Percentiles rank a stretch among this genome's conserved stretches.
These are phyloP conservation scores for Spathaspora sp. DNA, from an alignment of 805 yeast species.

Conservation along the genomic window DNA sequence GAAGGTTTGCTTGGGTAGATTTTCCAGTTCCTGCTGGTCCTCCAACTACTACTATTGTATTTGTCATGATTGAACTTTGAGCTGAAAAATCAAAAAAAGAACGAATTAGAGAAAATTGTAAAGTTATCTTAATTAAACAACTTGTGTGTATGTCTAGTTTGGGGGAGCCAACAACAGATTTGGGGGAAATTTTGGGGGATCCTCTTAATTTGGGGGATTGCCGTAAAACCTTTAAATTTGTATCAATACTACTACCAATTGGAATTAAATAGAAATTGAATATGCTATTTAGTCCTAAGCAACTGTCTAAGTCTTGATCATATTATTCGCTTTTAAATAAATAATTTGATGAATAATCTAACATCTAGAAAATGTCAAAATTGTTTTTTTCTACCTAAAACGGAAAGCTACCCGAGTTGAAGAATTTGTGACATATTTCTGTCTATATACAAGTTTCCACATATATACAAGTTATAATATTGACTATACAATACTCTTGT, in stretches of 20 bases:
- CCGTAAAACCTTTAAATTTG: too few relatives aligned
- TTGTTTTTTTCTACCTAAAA: neutral
- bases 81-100: neutral
- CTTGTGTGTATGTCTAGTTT: too few relatives aligned
- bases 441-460: neutral
- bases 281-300: too few relatives aligned
- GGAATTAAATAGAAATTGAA: too few relatives aligned
- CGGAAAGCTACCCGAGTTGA: neutral
- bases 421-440: neutral
- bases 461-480: neutral
- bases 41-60: conserved; percentile 60
- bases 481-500: conserved; percentile 5
- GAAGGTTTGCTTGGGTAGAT: conserved; percentile 62
- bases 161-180: neutral
- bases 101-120: too few relatives aligned
- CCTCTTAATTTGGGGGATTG: neutral
- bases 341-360: too few relatives aligned
- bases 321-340: too few relatives aligned
- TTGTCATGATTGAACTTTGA: neutral
- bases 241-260: too few relatives aligned
- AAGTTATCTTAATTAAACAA: neutral
- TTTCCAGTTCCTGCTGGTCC: conserved; percentile 98
- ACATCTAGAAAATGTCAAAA: too few relatives aligned
- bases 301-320: too few relatives aligned
- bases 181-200: neutral